Percentiles rank a stretch among this genome's conserved stretches.
Conservation (phyloP, 2,329 filamentous ascomycete genomes). For the Fusarium annulatum region DNA sequence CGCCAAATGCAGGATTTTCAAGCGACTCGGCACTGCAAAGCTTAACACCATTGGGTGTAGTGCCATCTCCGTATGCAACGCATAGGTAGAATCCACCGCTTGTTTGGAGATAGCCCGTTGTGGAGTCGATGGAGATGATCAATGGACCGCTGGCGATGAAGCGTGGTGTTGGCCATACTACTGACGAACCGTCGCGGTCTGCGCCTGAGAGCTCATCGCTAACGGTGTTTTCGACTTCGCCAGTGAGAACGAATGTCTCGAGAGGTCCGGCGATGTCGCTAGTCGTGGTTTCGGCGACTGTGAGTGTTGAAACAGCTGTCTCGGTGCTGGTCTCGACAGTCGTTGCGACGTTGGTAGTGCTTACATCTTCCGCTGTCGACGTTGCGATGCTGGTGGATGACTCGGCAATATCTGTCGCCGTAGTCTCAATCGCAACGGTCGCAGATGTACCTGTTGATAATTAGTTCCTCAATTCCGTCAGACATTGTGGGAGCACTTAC, state of each 20-base stretch:
- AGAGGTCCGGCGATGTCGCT: neutral
- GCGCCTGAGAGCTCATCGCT: neutral
- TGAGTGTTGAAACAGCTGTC: neutral
- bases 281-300: neutral
- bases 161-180: neutral
- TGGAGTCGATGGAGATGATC: neutral
- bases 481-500: neutral
- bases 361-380: neutral
- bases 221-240: neutral
- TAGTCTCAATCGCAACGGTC: neutral
- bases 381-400: neutral
- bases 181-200: rapidly evolving
- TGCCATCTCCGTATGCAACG: neutral
- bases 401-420: neutral
- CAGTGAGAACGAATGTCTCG: neutral
- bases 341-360: rapidly evolving
- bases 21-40: neutral
- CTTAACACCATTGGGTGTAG: neutral
- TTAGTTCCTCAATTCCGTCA: neutral
- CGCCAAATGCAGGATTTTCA: neutral
- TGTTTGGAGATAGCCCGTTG: neutral
- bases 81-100: neutral
- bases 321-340: neutral
- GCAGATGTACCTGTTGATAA: rapidly evolving
- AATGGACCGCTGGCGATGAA: neutral